Conservation (phyloP, 2,329 filamentous ascomycete genomes). For the Penicillium sclerotiorum region DNA sequence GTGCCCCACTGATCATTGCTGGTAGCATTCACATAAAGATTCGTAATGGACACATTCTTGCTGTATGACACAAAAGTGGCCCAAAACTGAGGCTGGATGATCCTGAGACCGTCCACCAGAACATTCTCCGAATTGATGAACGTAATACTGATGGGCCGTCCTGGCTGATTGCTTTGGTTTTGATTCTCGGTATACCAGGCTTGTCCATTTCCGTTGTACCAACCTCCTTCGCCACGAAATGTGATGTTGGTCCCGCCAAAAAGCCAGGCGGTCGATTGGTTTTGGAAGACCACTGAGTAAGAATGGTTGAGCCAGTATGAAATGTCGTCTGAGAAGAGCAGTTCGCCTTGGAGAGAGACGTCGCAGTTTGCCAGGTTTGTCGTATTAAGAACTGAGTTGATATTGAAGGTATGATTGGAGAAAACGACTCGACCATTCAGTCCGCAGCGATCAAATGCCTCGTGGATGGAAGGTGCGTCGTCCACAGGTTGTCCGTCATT, state of each 20-base stretch:
- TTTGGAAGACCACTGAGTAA: constrained; percentile 57
- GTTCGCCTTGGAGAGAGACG: constrained; percentile 29
- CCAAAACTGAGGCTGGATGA: constrained; percentile 56
- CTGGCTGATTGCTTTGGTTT: constrained; percentile 51
- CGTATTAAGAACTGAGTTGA: constrained; percentile 22
- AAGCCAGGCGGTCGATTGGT: constrained; percentile 58
- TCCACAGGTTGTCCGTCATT: constrained; percentile 22
- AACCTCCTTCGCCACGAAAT: constrained; percentile 56
- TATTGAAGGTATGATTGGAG: constrained; percentile 22
- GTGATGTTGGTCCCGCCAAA: constrained; percentile 57
- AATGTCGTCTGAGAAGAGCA: constrained; percentile 50
- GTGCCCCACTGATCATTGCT: constrained; percentile 50
- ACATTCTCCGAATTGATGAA: constrained; percentile 54
- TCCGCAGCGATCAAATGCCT: constrained; percentile 34
- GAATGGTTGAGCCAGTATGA: constrained; percentile 57
- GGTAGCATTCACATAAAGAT: constrained; percentile 55
- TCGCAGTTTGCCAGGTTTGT: constrained; percentile 30
- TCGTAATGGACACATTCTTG: constrained; percentile 56
- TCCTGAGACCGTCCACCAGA: constrained; percentile 52
- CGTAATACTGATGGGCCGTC: constrained; percentile 57
- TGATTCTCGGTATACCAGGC: constrained; percentile 58
- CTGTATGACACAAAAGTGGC: constrained; percentile 51
- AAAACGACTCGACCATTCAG: constrained; percentile 31
- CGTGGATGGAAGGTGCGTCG: constrained; percentile 25
- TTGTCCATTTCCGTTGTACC: constrained; percentile 62